Evolutionary conservation across 192 early-diverging fungal genomes (phyloP).

Genomic region (Entophlyctis luteolus): DNA sequence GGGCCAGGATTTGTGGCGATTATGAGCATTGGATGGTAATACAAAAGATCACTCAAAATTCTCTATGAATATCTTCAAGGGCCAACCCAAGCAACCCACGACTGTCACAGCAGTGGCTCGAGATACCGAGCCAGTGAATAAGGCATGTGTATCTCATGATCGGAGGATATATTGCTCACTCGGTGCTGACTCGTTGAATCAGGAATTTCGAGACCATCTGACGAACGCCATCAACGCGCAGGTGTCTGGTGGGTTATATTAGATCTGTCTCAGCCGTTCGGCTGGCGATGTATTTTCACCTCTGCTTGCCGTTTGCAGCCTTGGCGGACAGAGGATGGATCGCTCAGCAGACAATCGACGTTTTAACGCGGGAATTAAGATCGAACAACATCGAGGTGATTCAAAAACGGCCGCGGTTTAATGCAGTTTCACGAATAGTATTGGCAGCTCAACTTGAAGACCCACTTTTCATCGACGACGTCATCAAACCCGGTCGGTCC

Average conservation of each 20-base stretch:
- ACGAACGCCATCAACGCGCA: background rate
- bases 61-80: no score
- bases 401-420: background rate
- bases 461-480: background rate
- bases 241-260: background rate
- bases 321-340: constrained; percentile 7
- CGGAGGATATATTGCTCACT: background rate
- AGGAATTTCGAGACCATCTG: constrained; percentile 2
- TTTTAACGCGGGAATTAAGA: background rate
- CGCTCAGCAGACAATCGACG: constrained; percentile 1
- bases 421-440: background rate
- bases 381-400: background rate
- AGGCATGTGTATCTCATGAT: background rate
- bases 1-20: no score
- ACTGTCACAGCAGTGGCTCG: background rate
- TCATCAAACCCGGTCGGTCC: background rate
- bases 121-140: constrained; percentile 6
- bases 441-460: background rate
- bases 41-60: no score
- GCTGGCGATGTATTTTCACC: background rate
- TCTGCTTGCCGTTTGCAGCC: background rate
- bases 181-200: background rate
- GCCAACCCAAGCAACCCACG: background rate
- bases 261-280: no score
- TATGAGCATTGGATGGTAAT: no score